Percentiles rank a stretch among this genome's conserved stretches.
phyloP scores from a whole-genome alignment of 768 basidiomycete species.

The Amanita muscaria region DNA sequence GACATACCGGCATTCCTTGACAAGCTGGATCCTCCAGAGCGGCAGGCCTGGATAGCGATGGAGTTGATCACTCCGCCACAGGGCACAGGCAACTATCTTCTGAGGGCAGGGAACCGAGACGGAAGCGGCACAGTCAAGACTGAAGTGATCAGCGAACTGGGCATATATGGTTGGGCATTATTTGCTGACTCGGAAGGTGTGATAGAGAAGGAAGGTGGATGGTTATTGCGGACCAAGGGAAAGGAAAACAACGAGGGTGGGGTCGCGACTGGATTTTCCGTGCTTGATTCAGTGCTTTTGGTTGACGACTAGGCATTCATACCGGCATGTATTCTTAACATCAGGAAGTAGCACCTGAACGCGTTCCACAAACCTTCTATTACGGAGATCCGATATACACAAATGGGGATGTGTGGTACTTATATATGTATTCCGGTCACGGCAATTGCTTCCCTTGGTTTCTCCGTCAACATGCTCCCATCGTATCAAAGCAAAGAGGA shows the following conservation, averaged over 20 bases:
- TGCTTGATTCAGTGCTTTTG: slow-evolving; percentile 61
- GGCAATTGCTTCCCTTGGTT: no score
- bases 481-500: not conserved
- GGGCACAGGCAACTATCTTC: slow-evolving; percentile 60
- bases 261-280: slow-evolving; percentile 75
- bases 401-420: no score
- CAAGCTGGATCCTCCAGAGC: slow-evolving; percentile 45
- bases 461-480: no score
- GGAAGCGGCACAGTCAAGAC: slow-evolving; percentile 37
- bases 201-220: slow-evolving; percentile 65
- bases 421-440: no score
- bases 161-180: slow-evolving; percentile 84
- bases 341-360: not conserved
- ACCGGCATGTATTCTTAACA: no score
- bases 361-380: no score
- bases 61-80: slow-evolving; percentile 77
- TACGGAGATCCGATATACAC: no score
- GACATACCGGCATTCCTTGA: slow-evolving; percentile 76
- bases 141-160: slow-evolving; percentile 83
- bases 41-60: slow-evolving; percentile 94
- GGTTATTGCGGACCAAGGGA: slow-evolving; percentile 84
- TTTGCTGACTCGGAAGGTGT: slow-evolving; percentile 45
- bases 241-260: slow-evolving; percentile 90
- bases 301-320: slow-evolving; percentile 36
- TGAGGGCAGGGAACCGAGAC: slow-evolving; percentile 53